phyloP scores from a whole-genome alignment of 2,329 filamentous ascomycete species.

The Trichoderma koningii region DNA sequence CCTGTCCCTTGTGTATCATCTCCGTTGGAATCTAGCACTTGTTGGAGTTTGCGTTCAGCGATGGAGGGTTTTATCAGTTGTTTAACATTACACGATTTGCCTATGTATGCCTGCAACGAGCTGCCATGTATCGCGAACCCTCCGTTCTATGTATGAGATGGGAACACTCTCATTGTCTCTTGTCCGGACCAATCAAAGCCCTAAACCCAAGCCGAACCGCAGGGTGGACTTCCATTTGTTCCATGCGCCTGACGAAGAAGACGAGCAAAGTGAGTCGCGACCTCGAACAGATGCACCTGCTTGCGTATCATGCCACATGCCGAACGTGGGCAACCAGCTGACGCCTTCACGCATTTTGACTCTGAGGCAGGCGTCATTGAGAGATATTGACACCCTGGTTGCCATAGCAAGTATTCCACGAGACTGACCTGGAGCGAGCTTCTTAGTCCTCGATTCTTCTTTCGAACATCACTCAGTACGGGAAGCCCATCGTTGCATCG shows the following conservation, averaged over 20 bases:
- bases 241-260: too few relatives aligned
- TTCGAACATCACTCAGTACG: not conserved
- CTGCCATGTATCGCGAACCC: not conserved
- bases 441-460: not conserved
- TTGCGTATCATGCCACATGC: not conserved
- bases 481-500: conserved; percentile 7
- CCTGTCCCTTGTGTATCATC: not conserved
- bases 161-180: not conserved
- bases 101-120: not conserved
- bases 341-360: too few relatives aligned
- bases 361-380: not conserved
- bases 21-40: not conserved
- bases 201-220: too few relatives aligned
- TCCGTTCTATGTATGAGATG: not conserved
- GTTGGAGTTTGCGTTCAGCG: conserved; percentile 7
- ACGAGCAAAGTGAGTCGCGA: not conserved
- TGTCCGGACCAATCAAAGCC: too few relatives aligned
- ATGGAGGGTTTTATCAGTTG: not conserved
- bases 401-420: not conserved
- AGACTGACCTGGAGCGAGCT: not conserved
- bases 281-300: conserved; percentile 10
- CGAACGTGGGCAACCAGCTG: not conserved
- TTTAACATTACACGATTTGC: not conserved
- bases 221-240: too few relatives aligned
- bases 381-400: not conserved